Evolutionary conservation across 768 basidiomycete species (phyloP), one percentile per base, ranked within the genome.

Genomic region (Pleurotus ostreatus): DNA sequence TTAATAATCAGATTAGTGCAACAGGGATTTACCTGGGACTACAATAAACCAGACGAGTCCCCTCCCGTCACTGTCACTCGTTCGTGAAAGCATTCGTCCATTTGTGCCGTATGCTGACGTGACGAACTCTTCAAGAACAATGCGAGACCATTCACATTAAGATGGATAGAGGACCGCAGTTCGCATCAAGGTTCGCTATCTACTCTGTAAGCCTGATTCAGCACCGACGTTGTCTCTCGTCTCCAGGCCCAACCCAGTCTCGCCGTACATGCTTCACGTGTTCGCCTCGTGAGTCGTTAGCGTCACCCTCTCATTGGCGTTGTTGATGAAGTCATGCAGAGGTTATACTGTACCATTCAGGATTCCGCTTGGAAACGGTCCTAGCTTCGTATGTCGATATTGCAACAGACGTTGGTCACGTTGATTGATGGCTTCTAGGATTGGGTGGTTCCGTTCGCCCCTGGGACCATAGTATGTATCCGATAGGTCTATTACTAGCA

Each of bases 61-160:
- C 13, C 23, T 18, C 51, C n/a, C 20, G 6, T 41, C 25, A 9
- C 38, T 12, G 51, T 53, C 39, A 40, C 51, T 12, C 37, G 51
- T 53, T 7, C 16, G 48, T 34, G 13, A n/a, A 11, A 12, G 39
- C 1, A 11, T 40, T 12, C 0, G 5, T 20, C 5, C 20, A 2
- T 22, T 39, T 18, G 11, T 18, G 4, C 6, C 4, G 8, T 40
- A 8, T 20, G 15, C 23, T 18, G 11, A 20, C 3, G 2, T 25
- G 11, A 8, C 15, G n/a, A 2, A 22, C 1, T 7, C 5, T 41
- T 30, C 12, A 13, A 53, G 51, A 53, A 38, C 51, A 53, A 53
- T 53, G 51, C 20, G 51, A 53, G 51, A 53, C 34, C n/a, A 9
- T 53, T 9, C 51, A 43, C 39, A 53, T 53, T 11, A 41, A 8